These are phyloP conservation scores for Agrocybe pediades DNA, from an alignment of 768 basidiomycete species.

Conservation along the genomic window DNA sequence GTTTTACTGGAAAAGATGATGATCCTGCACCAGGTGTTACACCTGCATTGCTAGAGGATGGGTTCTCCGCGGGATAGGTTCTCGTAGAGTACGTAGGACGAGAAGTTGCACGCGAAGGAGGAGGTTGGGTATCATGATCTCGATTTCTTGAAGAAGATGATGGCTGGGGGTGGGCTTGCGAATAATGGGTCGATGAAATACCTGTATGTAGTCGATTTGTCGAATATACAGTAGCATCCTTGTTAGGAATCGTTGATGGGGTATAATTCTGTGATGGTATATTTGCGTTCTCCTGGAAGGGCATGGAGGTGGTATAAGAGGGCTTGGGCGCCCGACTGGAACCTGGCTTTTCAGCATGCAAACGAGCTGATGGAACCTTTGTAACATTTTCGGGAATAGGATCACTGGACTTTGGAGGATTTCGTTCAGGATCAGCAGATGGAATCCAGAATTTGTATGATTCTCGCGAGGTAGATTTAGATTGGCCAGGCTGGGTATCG, in stretches of 20 bases:
- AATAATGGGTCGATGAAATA: constrained; percentile 12
- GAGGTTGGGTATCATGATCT: constrained; percentile 17
- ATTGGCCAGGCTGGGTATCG: constrained; percentile 44
- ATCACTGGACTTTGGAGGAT: constrained; percentile 23
- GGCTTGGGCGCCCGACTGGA: constrained; percentile 28
- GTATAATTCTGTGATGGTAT: constrained; percentile 7
- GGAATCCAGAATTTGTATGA: constrained; percentile 40
- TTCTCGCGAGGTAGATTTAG: constrained; percentile 39
- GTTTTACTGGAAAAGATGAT: constrained; percentile 12
- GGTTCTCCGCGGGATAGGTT: constrained; percentile 11
- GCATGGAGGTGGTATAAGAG: constrained; percentile 9
- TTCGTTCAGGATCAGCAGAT: constrained; percentile 26
- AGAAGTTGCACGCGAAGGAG: constrained; percentile 10
- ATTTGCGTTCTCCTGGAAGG: constrained; percentile 10
- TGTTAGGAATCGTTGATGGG: constrained; percentile 5
- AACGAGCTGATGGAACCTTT: constrained; percentile 20
- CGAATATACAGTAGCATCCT: constrained; percentile 16
- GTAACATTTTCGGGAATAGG: constrained; percentile 23
- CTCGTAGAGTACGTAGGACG: constrained; percentile 13
- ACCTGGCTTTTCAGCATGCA: constrained; percentile 28
- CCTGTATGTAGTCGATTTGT: constrained; percentile 12
- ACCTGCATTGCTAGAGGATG: constrained; percentile 11
- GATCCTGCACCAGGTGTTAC: constrained; percentile 13
- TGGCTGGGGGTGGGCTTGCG: constrained; percentile 10
- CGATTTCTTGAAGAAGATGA: constrained; percentile 16